phyloP scores from a whole-genome alignment of 768 basidiomycete species.

The Galerina sulciceps region DNA sequence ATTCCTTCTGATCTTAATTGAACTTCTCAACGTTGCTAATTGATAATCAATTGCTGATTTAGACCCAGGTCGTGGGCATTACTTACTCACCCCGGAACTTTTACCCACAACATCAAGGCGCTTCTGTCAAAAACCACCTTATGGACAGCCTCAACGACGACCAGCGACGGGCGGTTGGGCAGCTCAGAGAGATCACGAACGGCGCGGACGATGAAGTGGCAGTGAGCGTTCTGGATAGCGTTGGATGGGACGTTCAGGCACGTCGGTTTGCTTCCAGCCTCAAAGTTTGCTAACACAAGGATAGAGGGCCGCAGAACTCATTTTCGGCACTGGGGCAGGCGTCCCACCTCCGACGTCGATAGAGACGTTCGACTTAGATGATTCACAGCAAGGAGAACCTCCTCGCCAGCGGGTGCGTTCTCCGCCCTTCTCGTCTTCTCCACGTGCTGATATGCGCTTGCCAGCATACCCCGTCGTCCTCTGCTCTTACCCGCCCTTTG shows the following conservation, averaged over 20 bases:
- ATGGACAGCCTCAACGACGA: constrained; percentile 15
- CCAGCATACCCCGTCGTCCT: constrained; percentile 16
- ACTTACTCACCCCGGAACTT: too few relatives aligned
- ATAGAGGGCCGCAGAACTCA: constrained; percentile 62
- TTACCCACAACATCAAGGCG: too few relatives aligned
- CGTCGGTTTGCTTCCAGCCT: constrained; percentile 16
- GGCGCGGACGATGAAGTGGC: constrained; percentile 66
- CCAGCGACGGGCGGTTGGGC: constrained; percentile 40
- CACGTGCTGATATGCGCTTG: background rate
- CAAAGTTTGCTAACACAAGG: background rate
- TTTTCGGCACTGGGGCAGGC: constrained; percentile 45
- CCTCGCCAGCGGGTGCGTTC: constrained; percentile 19
- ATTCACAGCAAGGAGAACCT: constrained; percentile 42
- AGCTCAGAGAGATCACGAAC: constrained; percentile 62
- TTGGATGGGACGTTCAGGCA: constrained; percentile 77
- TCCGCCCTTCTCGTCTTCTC: constrained; percentile 13
- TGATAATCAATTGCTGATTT: too few relatives aligned
- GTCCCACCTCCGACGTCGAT: constrained; percentile 14
- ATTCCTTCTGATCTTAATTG: too few relatives aligned
- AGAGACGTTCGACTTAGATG: constrained; percentile 56
- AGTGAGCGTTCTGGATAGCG: constrained; percentile 59
- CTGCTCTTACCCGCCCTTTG: constrained; percentile 39
- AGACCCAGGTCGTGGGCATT: too few relatives aligned
- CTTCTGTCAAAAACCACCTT: too few relatives aligned
- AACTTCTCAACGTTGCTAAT: too few relatives aligned